phyloP scores from a whole-genome alignment of 306 rosid species.

The Dicorynia guianensis region DNA sequence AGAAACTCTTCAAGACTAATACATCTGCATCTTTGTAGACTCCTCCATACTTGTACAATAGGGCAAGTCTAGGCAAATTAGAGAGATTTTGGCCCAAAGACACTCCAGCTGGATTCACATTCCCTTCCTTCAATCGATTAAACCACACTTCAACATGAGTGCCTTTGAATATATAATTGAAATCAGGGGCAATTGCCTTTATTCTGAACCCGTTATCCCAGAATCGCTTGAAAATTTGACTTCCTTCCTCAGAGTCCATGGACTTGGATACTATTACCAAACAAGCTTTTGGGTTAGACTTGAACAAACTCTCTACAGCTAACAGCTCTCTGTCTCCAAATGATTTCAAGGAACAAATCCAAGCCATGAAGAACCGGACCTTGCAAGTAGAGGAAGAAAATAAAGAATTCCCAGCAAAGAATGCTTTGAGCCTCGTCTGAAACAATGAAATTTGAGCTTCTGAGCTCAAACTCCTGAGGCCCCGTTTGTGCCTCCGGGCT shows the following conservation, averaged over 20 bases:
- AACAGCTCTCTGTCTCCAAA: constrained; percentile 70
- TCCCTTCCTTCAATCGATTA: constrained; percentile 56
- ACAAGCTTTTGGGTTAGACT: constrained; percentile 73
- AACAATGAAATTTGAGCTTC: constrained; percentile 40
- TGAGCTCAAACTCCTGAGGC: constrained; percentile 48
- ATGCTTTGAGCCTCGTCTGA: constrained; percentile 52
- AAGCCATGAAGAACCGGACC: constrained; percentile 81
- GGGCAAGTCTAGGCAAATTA: constrained; percentile 73
- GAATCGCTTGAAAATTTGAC: constrained; percentile 59
- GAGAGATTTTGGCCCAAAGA: constrained; percentile 92
- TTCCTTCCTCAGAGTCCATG: constrained; percentile 66
- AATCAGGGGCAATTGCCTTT: constrained; percentile 76
- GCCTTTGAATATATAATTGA: constrained; percentile 60
- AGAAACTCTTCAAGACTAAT: constrained; percentile 70
- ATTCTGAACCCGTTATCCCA: constrained; percentile 52
- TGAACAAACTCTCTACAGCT: constrained; percentile 78
- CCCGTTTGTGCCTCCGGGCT: constrained; percentile 56
- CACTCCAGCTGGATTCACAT: constrained; percentile 77
- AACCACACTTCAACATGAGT: constrained; percentile 84
- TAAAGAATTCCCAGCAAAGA: constrained; percentile 47
- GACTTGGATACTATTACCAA: constrained; percentile 77
- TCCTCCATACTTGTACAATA: constrained; percentile 84
- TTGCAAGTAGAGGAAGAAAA: constrained; percentile 50
- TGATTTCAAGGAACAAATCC: constrained; percentile 75
- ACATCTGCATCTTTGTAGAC: constrained; percentile 76